Evolutionary conservation across 2,329 filamentous ascomycete genomes (phyloP), one percentile per base, ranked within the genome.

Genomic region (Cladorrhinum sp.): DNA sequence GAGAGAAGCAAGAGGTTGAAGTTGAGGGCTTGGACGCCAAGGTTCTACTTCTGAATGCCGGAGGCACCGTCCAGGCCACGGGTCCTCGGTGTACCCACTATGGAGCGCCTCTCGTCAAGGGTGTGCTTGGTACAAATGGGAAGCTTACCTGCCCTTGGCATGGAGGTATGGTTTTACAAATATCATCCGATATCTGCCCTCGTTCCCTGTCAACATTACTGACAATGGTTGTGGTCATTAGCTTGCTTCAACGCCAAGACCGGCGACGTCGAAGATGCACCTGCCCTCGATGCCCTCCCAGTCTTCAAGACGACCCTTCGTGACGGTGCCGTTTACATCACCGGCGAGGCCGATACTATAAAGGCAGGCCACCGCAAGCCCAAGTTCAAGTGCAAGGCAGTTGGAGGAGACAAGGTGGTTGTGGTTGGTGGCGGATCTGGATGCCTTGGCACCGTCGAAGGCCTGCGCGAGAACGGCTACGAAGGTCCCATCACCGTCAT

Each of bases 131-230:
- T 7, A 85, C 85, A 2, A 87, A 90, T 67, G 95, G 95, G 4
- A 84, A 92, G 55, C 76, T 99, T 64, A 96, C 91, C 6, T 99
- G 95, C 74, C 92, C 93, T 2, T 98, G 95, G 95, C 93, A 98
- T 73, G 93, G 93, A 78, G 92, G 91, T 95, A 73, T 20, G 36
- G 57, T 20, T 22, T 20, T 57, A 7, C 9, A 3, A 24, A 32
- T 13, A 45, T 41, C 16, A n/a, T n/a, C 2, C 6, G 24, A 7
- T 10, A 22, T 53, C 9, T 8, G n/a, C 50, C 38, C 38, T 50
- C 12, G 13, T 52, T 23, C 18, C 25, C 32, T 60, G n/a, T 22
- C 65, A 66, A 29, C 16, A 10, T 38, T 20, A 6, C 51, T 64
- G 23, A 66, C 51, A 50, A 25, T 16, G 27, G 7, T 29, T 27